Base-by-base conservation (phyloP, 495 filamentous ascomycete genomes). In the Aspergillus ellipticus region DNA sequence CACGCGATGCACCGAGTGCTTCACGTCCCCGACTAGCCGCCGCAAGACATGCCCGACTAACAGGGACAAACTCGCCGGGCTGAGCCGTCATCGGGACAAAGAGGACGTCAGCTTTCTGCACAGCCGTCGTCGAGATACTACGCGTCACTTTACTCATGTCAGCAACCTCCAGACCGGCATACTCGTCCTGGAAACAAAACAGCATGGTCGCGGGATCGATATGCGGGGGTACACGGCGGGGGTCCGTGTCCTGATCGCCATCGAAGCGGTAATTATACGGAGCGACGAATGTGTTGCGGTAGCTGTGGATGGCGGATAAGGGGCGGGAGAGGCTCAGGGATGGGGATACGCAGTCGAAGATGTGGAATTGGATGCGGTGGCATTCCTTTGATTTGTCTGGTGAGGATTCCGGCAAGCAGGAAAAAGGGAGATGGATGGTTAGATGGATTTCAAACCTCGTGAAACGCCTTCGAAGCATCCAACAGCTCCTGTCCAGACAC, bases 171-270 rank as follows among this genome's bases (percentile, higher is more conserved):
- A 52, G 49, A 3, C 49, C 49, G 17, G 16, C 33, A 22, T n/a
- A 39, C 17, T 29, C 11, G 49, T 52, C 49, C 19, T 8, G 33
- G 49, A 52, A 52, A 16, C 28, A 24, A 24, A 52, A 52, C 11
- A 52, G 49, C 33, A 52, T 19, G 1, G 33, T 52, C 20, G 49
- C 41, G 17, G 49, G 49, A 31, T 52, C 49, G 10, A 52, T 22
- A 19, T 52, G 49, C 2, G 26, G 33, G 28, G 29, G 31, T 11
- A 52, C 49, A n/a, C 49, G 49, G 17, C 21, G 49, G 9, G 33
- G 20, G 2, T 52, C 19, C 1, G 39, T 24, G 8, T 19, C 42
- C 11, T 13, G 9, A 10, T 13, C 10, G 9, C 22, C 42, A 22
- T 17, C 17, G 42, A 45, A 45, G 42, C 42, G 6, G 49, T 42